These are phyloP conservation scores for Myxozyma nipponensis DNA, from an alignment of 805 yeast genomes.

Conservation along the genomic window DNA sequence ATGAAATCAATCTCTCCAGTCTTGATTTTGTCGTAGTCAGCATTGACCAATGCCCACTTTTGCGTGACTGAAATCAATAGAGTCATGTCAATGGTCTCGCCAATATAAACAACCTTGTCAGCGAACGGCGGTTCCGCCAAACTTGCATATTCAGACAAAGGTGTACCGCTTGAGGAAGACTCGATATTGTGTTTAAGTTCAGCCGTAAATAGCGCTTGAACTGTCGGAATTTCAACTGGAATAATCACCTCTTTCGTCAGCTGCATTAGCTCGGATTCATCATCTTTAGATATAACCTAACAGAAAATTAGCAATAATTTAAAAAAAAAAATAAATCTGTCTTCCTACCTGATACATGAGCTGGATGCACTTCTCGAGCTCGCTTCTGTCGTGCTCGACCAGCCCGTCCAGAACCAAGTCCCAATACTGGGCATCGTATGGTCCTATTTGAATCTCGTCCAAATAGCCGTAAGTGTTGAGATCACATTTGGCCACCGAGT, in stretches of 20 bases:
- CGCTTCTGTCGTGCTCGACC: not conserved
- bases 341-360: not conserved
- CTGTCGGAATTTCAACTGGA: constrained; percentile 58
- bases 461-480: constrained; percentile 17
- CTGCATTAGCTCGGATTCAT: constrained; percentile 18
- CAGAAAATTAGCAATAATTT: too few species aligned
- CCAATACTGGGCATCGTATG: constrained; percentile 15
- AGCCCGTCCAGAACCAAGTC: not conserved
- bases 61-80: constrained; percentile 46
- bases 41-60: constrained; percentile 41
- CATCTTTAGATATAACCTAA: constrained; percentile 21
- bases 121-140: constrained; percentile 27
- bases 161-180: not conserved
- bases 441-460: constrained; percentile 8
- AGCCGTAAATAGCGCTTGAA: constrained; percentile 57
- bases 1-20: constrained; percentile 38
- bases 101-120: constrained; percentile 51
- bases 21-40: constrained; percentile 1
- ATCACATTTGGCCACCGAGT: constrained; percentile 5
- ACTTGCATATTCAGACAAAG: not conserved
- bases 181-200: constrained; percentile 36
- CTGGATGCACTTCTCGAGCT: not conserved
- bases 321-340: not conserved
- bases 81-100: constrained; percentile 53
- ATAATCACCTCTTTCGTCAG: constrained; percentile 41